These are phyloP conservation scores for Trametes villosa DNA, from an alignment of 768 basidiomycete genomes.

Conservation along the genomic window DNA sequence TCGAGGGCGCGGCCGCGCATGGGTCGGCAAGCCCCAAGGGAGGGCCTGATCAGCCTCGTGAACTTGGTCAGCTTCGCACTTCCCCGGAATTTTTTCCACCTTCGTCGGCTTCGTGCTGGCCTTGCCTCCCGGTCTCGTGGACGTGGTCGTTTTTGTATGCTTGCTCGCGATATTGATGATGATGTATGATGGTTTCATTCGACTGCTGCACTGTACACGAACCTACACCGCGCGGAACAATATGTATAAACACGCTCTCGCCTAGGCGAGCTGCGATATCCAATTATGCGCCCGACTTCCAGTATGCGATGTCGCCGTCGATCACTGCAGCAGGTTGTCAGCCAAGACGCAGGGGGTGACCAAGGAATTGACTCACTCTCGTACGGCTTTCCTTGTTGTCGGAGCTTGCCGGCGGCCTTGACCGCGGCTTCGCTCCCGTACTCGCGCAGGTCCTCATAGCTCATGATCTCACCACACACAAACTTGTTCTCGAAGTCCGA, in stretches of 20 bases:
- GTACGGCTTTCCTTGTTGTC: constrained; percentile 97
- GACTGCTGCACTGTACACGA: constrained; percentile 13
- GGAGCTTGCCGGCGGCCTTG: constrained; percentile 92
- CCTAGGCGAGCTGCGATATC: not conserved
- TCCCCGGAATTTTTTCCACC: no score
- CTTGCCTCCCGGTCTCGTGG: no score
- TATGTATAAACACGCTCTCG: not conserved
- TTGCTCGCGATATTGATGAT: no score
- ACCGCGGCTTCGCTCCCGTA: constrained; percentile 89
- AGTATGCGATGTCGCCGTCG: constrained; percentile 91
- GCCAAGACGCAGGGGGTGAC: not conserved
- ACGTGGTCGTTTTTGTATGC: no score
- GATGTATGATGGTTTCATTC: not conserved
- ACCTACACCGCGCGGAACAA: constrained; percentile 11
- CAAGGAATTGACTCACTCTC: constrained; percentile 64
- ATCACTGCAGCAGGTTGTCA: constrained; percentile 53
- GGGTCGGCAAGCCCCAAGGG: no score
- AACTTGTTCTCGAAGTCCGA: constrained; percentile 99
- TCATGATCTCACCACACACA: constrained; percentile 97
- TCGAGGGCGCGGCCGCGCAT: no score
- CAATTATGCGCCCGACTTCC: constrained; percentile 62
- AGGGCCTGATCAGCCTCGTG: no score
- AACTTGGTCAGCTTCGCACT: no score
- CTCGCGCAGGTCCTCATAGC: constrained; percentile 87
- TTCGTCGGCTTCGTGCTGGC: no score